Evolutionary conservation across 768 basidiomycete genomes (phyloP), one percentile per base, ranked within the genome.

Genomic region (Amyloporia xantha): DNA sequence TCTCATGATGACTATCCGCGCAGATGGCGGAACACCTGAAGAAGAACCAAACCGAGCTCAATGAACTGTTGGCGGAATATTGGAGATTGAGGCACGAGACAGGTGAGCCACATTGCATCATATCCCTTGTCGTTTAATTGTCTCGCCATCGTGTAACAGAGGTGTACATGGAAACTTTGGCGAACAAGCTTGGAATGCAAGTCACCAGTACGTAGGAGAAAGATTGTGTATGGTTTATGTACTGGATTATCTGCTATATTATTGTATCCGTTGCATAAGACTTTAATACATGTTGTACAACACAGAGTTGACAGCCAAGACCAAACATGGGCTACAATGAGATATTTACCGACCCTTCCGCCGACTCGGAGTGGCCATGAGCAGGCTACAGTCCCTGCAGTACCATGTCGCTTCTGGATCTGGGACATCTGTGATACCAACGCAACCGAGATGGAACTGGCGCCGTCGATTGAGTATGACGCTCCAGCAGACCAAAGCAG

Each of bases 101-200:
- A 59, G 85, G 90, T 87, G 59, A n/a, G n/a, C n/a, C n/a, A n/a
- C n/a, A n/a, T n/a, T n/a, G n/a, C n/a, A n/a, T n/a, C n/a, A 30
- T 41, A 25, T 30, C 25, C 43, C 13, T 9, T 36, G 26, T 39
- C 15, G 28, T 3, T 28, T 5, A 3, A 42, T 19, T 24, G 2
- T 24, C 12, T 26, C 20, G 30, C 46, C 2, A 53, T 44, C 33
- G 25, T 33, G 27, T 41, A 37, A 19, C 54, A 90, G 89, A 89
- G 62, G 76, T 89, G 1, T 91, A 88, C 58, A 90, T 91, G 88
- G 88, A 89, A 64, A 89, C 84, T 0, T 69, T 91, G 23, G 85
- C 87, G 3, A 86, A 86, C 65, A 86, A 87, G 57, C 71, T 91
- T 38, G 86, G 62, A 1, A 63, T 63, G 58, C 62, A 59, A 44